Base-by-base conservation (phyloP, 2,329 filamentous ascomycete species). In the Epichloe uncinata region DNA sequence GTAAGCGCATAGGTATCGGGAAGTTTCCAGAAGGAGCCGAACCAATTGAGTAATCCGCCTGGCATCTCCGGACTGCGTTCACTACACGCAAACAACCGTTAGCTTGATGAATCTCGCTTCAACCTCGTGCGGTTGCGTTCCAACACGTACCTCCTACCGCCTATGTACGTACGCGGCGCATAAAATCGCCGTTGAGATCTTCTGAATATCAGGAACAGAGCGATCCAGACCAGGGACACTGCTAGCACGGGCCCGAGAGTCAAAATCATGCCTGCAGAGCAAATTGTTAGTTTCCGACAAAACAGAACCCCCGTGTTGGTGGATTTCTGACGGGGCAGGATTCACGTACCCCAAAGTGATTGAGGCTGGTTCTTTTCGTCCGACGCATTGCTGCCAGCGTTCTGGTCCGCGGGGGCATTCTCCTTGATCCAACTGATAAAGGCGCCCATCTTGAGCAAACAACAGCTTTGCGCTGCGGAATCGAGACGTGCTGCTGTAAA, bases 1-100 rank as follows among this genome's bases (percentile, higher is more conserved):
- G 90, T 85, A 40, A 96, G 77, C 26, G 89, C 77, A 59, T 87
- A 93, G 52, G 81, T 81, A 65, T 96, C 90, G 5, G 75, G 73
- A 44, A 81, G 67, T 57, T 76, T 77, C 68, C 77, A 78, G 66
- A 85, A 81, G 9, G 75, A 69, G 40, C 65, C 66, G 54, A 86
- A 66, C 82, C 82, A 86, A 57, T 75, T 72, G 60, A 82, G 72
- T 47, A 77, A 64, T 42, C 80, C 79, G n/a, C 61, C 68, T 2
- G 78, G 74, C 2, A 81, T 70, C 15, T 68, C 62, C 1, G 76
- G 76, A 45, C 75, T 77, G 36, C 79, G 76, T 58, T 82, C 75
- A 56, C 73, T 75, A 55, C 7, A 26, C 26, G 16, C 18, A 15
- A 26, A 26, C 8, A 3, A 9, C 52, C 57, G 15, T 48, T 13